Conservation (phyloP, 768 basidiomycete genomes). For the Kwoniella heveanensis region DNA sequence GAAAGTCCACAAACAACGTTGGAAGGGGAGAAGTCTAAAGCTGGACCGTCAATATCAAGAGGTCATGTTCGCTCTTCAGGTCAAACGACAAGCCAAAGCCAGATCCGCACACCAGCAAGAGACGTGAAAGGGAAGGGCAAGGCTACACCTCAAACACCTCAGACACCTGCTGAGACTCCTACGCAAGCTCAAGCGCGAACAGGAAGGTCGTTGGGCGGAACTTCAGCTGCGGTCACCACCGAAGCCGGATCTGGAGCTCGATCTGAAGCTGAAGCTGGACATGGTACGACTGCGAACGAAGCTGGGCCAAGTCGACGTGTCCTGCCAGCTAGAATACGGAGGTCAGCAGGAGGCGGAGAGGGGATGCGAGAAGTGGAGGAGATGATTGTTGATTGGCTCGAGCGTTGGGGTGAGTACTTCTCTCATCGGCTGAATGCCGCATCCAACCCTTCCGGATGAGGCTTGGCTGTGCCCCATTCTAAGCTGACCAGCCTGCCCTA, state of each 20-base stretch:
- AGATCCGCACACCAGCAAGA: no score
- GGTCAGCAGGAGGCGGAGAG: slow-evolving; percentile 69
- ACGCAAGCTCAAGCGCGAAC: no score
- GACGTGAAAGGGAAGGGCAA: slow-evolving; percentile 19
- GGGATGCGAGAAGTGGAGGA: slow-evolving; percentile 77
- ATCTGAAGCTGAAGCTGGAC: background rate
- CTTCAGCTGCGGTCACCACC: no score
- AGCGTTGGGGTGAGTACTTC: slow-evolving; percentile 65
- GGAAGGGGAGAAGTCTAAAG: background rate
- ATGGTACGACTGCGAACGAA: slow-evolving; percentile 13
- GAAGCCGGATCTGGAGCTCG: no score
- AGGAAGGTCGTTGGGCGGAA: no score
- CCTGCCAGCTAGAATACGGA: slow-evolving; percentile 75
- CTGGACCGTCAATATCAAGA: slow-evolving; percentile 6
- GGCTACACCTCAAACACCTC: background rate
- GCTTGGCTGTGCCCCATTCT: no score
- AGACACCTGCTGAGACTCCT: no score
- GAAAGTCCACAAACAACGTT: no score
- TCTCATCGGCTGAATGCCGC: no score
- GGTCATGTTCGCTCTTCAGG: background rate
- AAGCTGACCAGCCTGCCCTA: no score
- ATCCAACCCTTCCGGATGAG: no score
- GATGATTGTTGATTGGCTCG: slow-evolving; percentile 79
- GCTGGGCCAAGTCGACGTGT: slow-evolving; percentile 63
- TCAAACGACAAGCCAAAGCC: background rate